Evolutionary conservation across 2,329 filamentous ascomycete genomes (phyloP).

Genomic region (Phoma sp.): DNA sequence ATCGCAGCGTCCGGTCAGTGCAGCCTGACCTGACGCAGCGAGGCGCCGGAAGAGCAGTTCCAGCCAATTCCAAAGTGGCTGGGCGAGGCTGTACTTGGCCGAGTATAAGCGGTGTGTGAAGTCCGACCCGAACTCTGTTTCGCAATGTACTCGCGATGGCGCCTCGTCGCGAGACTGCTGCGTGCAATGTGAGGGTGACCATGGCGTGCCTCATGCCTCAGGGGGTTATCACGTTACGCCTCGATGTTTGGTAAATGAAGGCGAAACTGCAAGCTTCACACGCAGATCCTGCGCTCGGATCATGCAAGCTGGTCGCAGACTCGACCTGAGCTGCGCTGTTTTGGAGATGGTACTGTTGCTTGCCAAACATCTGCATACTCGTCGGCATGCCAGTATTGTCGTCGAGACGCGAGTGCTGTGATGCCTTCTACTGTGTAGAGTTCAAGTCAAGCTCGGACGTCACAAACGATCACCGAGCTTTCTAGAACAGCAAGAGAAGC

Average conservation of each 20-base stretch:
- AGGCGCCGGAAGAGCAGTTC: conserved; percentile 11
- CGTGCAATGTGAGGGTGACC: background rate
- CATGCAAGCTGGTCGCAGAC: too few species aligned
- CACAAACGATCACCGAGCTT: conserved; percentile 1
- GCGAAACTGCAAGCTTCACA: conserved; percentile 8
- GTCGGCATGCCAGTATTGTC: background rate
- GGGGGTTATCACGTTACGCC: conserved; percentile 1
- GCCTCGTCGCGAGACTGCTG: conserved; percentile 14
- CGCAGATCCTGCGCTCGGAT: background rate
- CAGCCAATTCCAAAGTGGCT: conserved; percentile 11
- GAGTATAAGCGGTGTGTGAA: conserved; percentile 12
- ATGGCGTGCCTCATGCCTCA: background rate
- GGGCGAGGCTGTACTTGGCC: conserved; percentile 15
- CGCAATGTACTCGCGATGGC: conserved; percentile 9
- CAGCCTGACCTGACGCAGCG: conserved; percentile 5
- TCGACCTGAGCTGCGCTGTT: too few species aligned
- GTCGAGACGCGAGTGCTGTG: background rate
- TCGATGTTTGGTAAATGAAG: background rate
- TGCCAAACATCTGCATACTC: too few species aligned
- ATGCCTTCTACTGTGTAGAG: background rate
- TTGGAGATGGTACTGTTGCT: background rate
- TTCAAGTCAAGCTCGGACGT: conserved; percentile 5
- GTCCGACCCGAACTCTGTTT: conserved; percentile 10
- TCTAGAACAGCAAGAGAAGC: conserved; percentile 14
- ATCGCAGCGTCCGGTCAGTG: conserved; percentile 8